These are phyloP conservation scores for Chernovozyma aurita DNA, from an alignment of 1,139 yeast species.

Conservation along the genomic window DNA sequence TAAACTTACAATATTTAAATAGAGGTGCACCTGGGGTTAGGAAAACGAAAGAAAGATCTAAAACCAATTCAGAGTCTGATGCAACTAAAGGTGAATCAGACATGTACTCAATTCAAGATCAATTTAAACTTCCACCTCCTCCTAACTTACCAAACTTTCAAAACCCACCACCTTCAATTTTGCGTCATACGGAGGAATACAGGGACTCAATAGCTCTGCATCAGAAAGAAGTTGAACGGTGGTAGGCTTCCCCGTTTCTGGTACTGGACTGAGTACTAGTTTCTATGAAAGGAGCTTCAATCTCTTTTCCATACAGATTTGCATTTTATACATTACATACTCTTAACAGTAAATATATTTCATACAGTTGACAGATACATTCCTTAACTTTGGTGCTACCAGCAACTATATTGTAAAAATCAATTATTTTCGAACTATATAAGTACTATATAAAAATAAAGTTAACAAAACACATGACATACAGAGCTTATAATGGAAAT, in stretches of 20 bases:
- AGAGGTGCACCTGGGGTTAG: constrained; percentile 42
- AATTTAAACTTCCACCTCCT: constrained; percentile 32
- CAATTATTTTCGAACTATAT: too few relatives aligned
- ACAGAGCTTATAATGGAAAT: too few relatives aligned
- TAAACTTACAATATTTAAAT: constrained; percentile 34
- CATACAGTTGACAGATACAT: too few relatives aligned
- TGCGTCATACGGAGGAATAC: constrained; percentile 19
- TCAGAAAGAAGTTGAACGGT: constrained; percentile 5
- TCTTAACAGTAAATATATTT: too few relatives aligned
- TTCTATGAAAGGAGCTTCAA: too few relatives aligned
- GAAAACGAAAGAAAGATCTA: constrained; percentile 8
- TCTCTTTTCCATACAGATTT: too few relatives aligned
- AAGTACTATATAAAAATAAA: background rate
- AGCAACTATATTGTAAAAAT: too few relatives aligned
- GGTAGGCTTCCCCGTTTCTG: too few relatives aligned
- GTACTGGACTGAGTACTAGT: background rate
- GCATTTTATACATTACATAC: too few relatives aligned
- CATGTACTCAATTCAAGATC: constrained; percentile 13
- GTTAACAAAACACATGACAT: too few relatives aligned
- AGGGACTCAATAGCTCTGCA: constrained; percentile 15
- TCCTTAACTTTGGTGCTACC: too few relatives aligned
- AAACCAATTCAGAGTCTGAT: too few relatives aligned
- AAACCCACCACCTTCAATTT: constrained; percentile 32
- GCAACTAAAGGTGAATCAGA: constrained; percentile 5
- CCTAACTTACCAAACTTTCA: constrained; percentile 26